Evolutionary conservation across 768 basidiomycete species (phyloP).

Genomic region (Lactarius pseudohatsudake): DNA sequence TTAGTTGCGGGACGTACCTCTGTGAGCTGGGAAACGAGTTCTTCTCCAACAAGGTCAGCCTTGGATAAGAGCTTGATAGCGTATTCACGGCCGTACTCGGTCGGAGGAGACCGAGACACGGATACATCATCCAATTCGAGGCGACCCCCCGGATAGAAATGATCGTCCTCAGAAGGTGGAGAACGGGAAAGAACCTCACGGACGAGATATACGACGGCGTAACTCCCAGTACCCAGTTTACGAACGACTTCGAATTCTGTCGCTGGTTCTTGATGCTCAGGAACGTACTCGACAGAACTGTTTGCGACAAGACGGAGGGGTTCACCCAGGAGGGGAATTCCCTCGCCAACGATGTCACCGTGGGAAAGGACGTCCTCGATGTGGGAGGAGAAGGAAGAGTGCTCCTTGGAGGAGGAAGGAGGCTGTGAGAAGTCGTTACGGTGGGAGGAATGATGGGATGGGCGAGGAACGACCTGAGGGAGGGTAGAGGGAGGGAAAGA

Average conservation of each 20-base stretch:
- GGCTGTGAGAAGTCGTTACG: slow-evolving; percentile 25
- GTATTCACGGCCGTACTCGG: slow-evolving; percentile 71
- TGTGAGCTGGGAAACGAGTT: slow-evolving; percentile 83
- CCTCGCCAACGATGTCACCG: slow-evolving; percentile 29
- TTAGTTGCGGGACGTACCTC: slow-evolving; percentile 54
- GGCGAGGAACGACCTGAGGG: slow-evolving; percentile 31
- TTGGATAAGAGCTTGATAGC: slow-evolving; percentile 98
- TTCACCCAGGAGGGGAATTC: slow-evolving; percentile 48
- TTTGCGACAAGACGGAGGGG: slow-evolving; percentile 57
- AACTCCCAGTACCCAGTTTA: slow-evolving; percentile 84
- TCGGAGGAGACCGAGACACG: slow-evolving; percentile 36
- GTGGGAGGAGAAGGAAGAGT: slow-evolving; percentile 24
- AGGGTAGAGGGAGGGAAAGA: slow-evolving; percentile 33
- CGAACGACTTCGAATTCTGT: slow-evolving; percentile 81
- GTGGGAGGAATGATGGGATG: slow-evolving; percentile 30
- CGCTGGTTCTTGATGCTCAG: slow-evolving; percentile 49
- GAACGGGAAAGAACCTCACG: slow-evolving; percentile 56
- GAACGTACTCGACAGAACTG: slow-evolving; percentile 38
- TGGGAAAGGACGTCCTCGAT: slow-evolving; percentile 28
- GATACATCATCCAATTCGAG: slow-evolving; percentile 37
- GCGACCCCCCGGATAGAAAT: slow-evolving; percentile 51
- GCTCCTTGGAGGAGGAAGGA: slow-evolving; percentile 16
- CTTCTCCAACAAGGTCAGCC: slow-evolving; percentile 86
- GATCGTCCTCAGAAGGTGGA: slow-evolving; percentile 39
- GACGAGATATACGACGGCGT: slow-evolving; percentile 93